A percentile compares a stretch with the other conserved stretches of the same genome.
Conservation (phyloP, 768 basidiomycete genomes). For the Suillus placidus region DNA sequence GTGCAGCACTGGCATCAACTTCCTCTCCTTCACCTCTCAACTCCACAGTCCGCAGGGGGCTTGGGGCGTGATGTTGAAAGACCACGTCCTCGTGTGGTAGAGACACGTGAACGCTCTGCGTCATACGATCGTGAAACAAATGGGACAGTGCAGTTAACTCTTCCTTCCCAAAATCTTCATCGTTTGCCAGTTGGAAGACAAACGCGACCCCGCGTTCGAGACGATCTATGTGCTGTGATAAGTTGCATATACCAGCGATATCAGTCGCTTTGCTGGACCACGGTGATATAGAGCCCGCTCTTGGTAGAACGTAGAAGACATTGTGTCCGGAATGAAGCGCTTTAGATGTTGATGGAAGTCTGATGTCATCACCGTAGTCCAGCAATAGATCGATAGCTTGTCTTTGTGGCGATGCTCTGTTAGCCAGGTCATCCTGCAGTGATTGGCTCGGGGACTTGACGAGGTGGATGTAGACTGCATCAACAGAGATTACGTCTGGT, state of each 20-base stretch:
- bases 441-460: slow-evolving; percentile 59
- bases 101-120: slow-evolving; percentile 68
- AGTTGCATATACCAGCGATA: slow-evolving; percentile 85
- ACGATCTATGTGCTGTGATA: slow-evolving; percentile 70
- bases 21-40: slow-evolving; percentile 41
- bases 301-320: slow-evolving; percentile 74
- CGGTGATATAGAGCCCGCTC: slow-evolving; percentile 91
- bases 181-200: slow-evolving; percentile 53
- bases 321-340: slow-evolving; percentile 39
- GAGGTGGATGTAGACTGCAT: slow-evolving; percentile 86
- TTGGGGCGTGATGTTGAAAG: slow-evolving; percentile 64
- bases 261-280: slow-evolving; percentile 99
- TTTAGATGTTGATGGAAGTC: slow-evolving; percentile 46
- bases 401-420: slow-evolving; percentile 46
- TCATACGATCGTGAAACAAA: slow-evolving; percentile 95
- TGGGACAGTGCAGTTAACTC: slow-evolving; percentile 61
- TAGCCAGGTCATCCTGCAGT: slow-evolving; percentile 50
- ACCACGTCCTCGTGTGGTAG: slow-evolving; percentile 60
- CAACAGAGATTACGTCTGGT: slow-evolving; percentile 64
- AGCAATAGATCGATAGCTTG: slow-evolving; percentile 70
- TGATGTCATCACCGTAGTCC: slow-evolving; percentile 80
- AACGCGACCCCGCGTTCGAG: slow-evolving; percentile 85
- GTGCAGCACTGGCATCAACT: slow-evolving; percentile 45
- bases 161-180: slow-evolving; percentile 42
- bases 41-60: slow-evolving; percentile 71